phyloP scores from a whole-genome alignment of 192 early-diverging fungal genomes.

The Gamsiella multidivaricata region DNA sequence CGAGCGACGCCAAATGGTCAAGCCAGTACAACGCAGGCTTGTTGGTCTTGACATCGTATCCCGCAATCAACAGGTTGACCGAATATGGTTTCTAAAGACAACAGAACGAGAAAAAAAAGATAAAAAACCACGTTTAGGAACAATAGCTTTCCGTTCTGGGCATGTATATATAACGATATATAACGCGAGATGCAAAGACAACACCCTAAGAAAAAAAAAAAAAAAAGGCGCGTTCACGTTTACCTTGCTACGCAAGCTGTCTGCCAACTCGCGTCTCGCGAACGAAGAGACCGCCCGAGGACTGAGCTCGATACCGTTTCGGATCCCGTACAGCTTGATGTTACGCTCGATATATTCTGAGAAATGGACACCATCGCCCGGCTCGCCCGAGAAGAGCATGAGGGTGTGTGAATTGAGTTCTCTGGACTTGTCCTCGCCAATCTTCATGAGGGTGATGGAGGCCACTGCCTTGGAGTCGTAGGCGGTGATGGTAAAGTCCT shows the following conservation, averaged over 20 bases:
- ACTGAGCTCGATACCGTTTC: constrained; percentile 85
- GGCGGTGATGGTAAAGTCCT: constrained; percentile 92
- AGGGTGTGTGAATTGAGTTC: constrained; percentile 83
- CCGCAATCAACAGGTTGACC: constrained; percentile 91
- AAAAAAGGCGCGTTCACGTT: not conserved
- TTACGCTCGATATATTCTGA: constrained; percentile 96
- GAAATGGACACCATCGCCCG: constrained; percentile 94
- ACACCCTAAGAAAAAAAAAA: no score
- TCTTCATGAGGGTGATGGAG: constrained; percentile 93
- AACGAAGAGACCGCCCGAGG: constrained; percentile 84
- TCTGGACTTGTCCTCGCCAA: constrained; percentile 91
- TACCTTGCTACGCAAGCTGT: constrained; percentile 85
- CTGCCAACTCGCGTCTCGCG: constrained; percentile 87
- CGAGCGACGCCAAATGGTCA: constrained; percentile 86
- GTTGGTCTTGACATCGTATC: constrained; percentile 79
- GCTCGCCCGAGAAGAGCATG: constrained; percentile 89
- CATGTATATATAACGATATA: no score
- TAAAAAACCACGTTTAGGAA: constrained; percentile 6
- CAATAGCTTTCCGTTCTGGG: not conserved
- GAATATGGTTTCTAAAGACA: constrained; percentile 83
- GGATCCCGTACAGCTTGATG: constrained; percentile 88
- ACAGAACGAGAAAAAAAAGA: not conserved
- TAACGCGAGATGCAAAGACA: no score
- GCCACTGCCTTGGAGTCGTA: constrained; percentile 80
- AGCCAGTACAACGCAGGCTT: constrained; percentile 89